Percentiles rank a stretch among this genome's conserved stretches.
Conservation (phyloP, 768 basidiomycete species). For the Boletus coccyginus region DNA sequence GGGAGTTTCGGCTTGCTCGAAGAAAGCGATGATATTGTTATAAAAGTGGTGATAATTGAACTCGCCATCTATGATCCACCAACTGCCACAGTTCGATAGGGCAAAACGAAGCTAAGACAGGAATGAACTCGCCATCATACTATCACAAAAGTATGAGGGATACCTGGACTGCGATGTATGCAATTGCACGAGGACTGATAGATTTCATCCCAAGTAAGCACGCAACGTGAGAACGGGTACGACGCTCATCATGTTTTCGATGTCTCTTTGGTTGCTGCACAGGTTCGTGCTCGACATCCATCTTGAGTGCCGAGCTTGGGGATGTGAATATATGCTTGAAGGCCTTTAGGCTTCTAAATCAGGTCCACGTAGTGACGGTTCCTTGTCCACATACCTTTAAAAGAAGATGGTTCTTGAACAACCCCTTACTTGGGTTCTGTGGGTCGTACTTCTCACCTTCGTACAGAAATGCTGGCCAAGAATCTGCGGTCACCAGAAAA, state of each 20-base stretch:
- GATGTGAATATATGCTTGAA: background rate
- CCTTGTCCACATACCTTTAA: background rate
- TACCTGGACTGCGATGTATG: background rate
- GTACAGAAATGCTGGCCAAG: conserved; percentile 1
- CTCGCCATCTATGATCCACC: background rate
- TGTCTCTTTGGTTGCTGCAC: background rate
- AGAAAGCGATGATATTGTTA: background rate
- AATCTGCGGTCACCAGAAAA: background rate
- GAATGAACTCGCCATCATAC: too few relatives aligned
- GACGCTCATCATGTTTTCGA: background rate
- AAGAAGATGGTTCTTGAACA: background rate
- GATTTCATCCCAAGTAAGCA: background rate
- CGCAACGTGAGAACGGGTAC: background rate
- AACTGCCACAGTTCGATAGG: background rate
- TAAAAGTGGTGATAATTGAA: background rate
- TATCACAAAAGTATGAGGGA: background rate
- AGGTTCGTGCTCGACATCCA: background rate
- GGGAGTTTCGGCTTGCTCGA: background rate
- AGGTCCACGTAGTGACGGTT: too few relatives aligned
- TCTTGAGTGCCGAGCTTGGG: background rate
- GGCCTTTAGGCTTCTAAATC: background rate
- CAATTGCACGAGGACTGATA: background rate
- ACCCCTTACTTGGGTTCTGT: background rate
- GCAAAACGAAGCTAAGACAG: background rate
- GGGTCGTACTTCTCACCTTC: background rate